Evolutionary conservation across 768 basidiomycete species (phyloP).

Genomic region (Lentinus brumalis): DNA sequence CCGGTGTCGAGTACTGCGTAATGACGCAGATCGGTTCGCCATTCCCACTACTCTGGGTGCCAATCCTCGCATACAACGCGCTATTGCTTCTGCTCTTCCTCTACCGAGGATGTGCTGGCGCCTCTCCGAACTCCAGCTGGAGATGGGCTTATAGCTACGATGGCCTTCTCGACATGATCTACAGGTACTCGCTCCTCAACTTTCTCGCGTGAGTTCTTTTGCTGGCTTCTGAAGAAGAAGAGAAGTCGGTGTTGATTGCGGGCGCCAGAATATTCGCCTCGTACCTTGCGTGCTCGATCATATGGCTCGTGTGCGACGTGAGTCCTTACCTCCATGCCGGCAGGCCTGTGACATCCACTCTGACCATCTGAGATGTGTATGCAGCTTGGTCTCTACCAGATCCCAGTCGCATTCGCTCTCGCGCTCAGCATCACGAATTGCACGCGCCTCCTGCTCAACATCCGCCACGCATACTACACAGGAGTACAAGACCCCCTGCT

Average conservation of each 20-base stretch:
- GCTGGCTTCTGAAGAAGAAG: neutral
- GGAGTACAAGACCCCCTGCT: constrained; percentile 17
- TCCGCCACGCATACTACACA: constrained; percentile 33
- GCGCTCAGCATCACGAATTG: constrained; percentile 33
- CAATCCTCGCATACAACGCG: constrained; percentile 21
- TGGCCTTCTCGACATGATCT: constrained; percentile 25
- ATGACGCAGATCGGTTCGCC: constrained; percentile 12
- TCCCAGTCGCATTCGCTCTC: constrained; percentile 33
- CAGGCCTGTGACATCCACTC: too few relatives aligned
- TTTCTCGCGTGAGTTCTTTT: constrained; percentile 27
- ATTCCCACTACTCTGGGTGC: constrained; percentile 21
- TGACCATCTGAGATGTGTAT: neutral
- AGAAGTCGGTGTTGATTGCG: neutral
- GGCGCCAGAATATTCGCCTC: constrained; percentile 30
- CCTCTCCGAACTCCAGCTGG: neutral
- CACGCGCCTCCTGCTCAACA: constrained; percentile 34
- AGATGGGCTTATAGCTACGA: constrained; percentile 10
- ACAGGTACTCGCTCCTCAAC: constrained; percentile 28
- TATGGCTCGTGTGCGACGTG: constrained; percentile 32
- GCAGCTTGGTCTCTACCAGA: constrained; percentile 30
- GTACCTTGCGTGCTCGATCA: constrained; percentile 30
- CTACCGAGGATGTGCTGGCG: constrained; percentile 22
- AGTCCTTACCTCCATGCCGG: too few relatives aligned
- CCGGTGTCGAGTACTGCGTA: constrained; percentile 25
- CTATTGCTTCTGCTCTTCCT: constrained; percentile 30